Evolutionary conservation across 371 early-diverging fungal species (phyloP).

Genomic region (Mortierella sp.): DNA sequence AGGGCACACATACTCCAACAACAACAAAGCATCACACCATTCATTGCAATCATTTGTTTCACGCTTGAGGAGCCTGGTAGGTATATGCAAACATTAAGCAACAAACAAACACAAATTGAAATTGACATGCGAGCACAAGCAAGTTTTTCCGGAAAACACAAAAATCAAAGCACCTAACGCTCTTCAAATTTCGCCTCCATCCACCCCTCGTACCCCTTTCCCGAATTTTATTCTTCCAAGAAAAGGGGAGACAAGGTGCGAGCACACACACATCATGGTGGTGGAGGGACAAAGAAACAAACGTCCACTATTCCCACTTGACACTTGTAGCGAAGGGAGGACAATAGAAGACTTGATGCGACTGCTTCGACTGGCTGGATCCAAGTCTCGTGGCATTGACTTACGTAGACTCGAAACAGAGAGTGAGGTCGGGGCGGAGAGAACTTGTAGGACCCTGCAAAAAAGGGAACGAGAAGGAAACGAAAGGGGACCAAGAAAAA

Average conservation of each 20-base stretch:
- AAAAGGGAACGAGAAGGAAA: neutral
- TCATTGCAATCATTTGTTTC: neutral
- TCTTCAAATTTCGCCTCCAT: neutral
- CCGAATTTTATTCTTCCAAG: neutral
- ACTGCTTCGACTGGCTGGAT: no score
- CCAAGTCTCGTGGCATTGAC: neutral
- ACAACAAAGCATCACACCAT: neutral
- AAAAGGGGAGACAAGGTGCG: neutral
- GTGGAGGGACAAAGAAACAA: no score
- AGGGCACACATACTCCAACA: neutral
- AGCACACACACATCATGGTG: no score
- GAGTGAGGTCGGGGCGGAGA: slow-evolving; percentile 22
- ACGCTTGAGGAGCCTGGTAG: neutral
- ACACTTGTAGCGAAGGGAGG: neutral
- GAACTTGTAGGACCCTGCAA: slow-evolving; percentile 26
- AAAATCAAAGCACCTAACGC: no score
- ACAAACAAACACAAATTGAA: neutral
- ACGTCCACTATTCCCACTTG: no score
- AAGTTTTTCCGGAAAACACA: neutral
- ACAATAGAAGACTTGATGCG: no score
- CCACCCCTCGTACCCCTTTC: neutral
- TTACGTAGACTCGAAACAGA: slow-evolving; percentile 42
- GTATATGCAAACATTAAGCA: neutral
- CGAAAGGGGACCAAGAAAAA: neutral
- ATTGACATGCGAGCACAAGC: no score